Conservation (phyloP, 176 grass and related monocot genomes). For the Triticum timopheevii region DNA sequence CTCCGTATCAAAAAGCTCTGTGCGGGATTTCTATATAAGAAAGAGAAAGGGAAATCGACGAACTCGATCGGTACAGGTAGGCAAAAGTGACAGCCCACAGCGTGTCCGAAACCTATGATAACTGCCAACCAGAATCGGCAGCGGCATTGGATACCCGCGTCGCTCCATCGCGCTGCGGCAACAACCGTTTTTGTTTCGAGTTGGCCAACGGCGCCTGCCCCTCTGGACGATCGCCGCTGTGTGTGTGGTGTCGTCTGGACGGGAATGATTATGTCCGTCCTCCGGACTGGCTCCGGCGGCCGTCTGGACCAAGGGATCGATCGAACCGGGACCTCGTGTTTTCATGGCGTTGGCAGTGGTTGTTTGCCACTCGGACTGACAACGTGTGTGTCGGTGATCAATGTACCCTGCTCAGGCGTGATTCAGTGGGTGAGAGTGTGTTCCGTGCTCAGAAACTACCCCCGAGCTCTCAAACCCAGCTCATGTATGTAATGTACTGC, state of each 20-base stretch:
- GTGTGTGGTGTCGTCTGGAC: neutral
- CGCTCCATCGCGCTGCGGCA: neutral
- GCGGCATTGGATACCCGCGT: conserved; percentile 41
- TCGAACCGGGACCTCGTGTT: conserved; percentile 17
- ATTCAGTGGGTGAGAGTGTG: neutral
- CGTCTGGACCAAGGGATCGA: neutral
- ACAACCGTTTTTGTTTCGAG: conserved; percentile 28
- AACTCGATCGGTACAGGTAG: conserved; percentile 20
- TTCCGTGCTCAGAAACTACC: neutral
- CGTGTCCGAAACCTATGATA: conserved; percentile 23
- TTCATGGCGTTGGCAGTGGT: neutral
- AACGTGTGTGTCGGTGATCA: neutral
- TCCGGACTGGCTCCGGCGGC: neutral
- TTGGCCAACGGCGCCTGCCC: conserved; percentile 4
- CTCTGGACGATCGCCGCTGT: neutral
- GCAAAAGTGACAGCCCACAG: conserved; percentile 39
- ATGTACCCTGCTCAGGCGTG: neutral
- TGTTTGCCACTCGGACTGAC: neutral
- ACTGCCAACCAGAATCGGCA: conserved; percentile 28
- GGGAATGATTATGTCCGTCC: conserved; percentile 31
- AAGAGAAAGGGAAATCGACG: neutral
- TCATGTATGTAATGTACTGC: too few species aligned
- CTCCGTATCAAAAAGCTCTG: neutral
- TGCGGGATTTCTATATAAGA: neutral
- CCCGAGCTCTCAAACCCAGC: neutral